These are phyloP conservation scores for Ramalina intermedia DNA, from an alignment of 495 filamentous ascomycete genomes.

Conservation along the genomic window DNA sequence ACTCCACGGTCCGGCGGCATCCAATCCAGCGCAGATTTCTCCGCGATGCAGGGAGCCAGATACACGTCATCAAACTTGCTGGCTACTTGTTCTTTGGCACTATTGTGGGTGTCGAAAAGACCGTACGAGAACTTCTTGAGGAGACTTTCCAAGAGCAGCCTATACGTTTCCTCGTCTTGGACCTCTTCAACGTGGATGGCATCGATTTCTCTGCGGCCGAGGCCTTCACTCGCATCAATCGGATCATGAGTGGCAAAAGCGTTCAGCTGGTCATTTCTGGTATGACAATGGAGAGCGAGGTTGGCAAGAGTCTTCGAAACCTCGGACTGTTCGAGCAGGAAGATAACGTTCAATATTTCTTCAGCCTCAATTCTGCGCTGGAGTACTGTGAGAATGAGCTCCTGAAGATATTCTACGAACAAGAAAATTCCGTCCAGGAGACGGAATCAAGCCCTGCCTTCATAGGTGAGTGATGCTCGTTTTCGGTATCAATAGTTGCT, in stretches of 20 bases:
- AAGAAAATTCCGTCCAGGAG: constrained; percentile 14
- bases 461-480: constrained; percentile 3
- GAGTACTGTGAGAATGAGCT: constrained; percentile 94
- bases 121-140: constrained; percentile 67
- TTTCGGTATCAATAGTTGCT: background rate
- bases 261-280: constrained; percentile 74
- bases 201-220: constrained; percentile 93
- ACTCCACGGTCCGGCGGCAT: constrained; percentile 83
- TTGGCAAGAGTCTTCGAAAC: constrained; percentile 63
- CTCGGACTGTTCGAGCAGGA: constrained; percentile 62
- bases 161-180: constrained; percentile 81
- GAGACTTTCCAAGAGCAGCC: constrained; percentile 60
- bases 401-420: constrained; percentile 66
- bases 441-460: constrained; percentile 6
- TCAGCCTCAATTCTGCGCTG: constrained; percentile 80
- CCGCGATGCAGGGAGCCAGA: constrained; percentile 70
- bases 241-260: constrained; percentile 55
- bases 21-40: constrained; percentile 79
- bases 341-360: constrained; percentile 60
- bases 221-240: constrained; percentile 81
- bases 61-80: constrained; percentile 75
- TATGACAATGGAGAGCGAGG: constrained; percentile 51
- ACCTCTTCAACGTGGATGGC: constrained; percentile 77
- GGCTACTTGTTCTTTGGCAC: constrained; percentile 95
- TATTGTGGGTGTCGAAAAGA: constrained; percentile 83